Conservation (phyloP, 2,329 filamentous ascomycete genomes). For the Colletotrichum tropicale region DNA sequence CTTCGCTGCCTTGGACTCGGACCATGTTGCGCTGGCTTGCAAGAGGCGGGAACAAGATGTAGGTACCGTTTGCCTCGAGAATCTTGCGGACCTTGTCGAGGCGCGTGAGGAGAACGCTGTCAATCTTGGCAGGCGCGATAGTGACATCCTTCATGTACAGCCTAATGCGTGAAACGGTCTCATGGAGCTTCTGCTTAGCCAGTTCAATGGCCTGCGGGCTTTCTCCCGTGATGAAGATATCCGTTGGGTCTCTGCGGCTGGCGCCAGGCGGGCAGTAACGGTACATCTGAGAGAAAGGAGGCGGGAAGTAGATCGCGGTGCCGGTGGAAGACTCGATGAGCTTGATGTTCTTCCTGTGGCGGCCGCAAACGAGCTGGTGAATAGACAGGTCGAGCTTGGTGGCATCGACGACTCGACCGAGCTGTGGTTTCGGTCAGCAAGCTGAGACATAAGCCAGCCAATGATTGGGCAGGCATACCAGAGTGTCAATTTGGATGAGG, state of each 20-base stretch:
- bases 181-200: slow-evolving; percentile 90
- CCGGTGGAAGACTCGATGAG: slow-evolving; percentile 94
- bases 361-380: slow-evolving; percentile 91
- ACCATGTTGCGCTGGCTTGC: slow-evolving; percentile 85
- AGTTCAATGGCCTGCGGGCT: slow-evolving; percentile 81
- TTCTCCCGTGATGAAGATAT: slow-evolving; percentile 95
- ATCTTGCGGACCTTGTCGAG: slow-evolving; percentile 98
- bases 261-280: slow-evolving; percentile 87
- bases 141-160: slow-evolving; percentile 91
- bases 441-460: neutral
- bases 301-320: slow-evolving; percentile 97
- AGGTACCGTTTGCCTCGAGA: slow-evolving; percentile 94
- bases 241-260: slow-evolving; percentile 79
- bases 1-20: slow-evolving; percentile 90
- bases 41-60: slow-evolving; percentile 88
- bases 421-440: slow-evolving; percentile 45
- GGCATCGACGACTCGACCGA: slow-evolving; percentile 76
- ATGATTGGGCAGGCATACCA: slow-evolving; percentile 56
- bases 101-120: slow-evolving; percentile 88
- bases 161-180: slow-evolving; percentile 80
- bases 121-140: slow-evolving; percentile 90
- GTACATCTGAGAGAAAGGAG: slow-evolving; percentile 89
- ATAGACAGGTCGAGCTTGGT: slow-evolving; percentile 84
- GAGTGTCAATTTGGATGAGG: slow-evolving; percentile 95
- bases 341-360: slow-evolving; percentile 97